These are phyloP conservation scores for Globisporangium carolinianum DNA, from an alignment of 352 stramenopile genomes.

Conservation along the genomic window DNA sequence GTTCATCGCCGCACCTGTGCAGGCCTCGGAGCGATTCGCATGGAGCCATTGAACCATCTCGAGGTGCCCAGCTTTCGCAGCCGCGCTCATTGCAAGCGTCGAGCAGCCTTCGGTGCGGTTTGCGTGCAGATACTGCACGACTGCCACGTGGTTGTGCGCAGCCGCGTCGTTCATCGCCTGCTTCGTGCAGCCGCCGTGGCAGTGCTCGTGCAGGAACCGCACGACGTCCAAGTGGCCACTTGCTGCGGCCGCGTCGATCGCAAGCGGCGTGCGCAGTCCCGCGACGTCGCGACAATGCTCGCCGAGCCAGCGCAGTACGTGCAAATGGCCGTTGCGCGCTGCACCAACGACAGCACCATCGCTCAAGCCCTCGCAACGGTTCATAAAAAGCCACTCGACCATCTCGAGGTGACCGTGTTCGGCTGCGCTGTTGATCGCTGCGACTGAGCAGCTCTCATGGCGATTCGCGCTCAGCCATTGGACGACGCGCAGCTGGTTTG, in stretches of 20 bases:
- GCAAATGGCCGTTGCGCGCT: conserved; percentile 30
- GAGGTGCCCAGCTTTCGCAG: not conserved
- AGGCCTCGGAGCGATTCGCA: conserved; percentile 4
- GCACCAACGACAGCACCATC: conserved; percentile 29
- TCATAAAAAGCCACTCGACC: conserved; percentile 24
- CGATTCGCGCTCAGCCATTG: conserved; percentile 29
- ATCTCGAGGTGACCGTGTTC: conserved; percentile 31
- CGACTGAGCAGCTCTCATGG: conserved; percentile 20
- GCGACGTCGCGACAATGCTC: conserved; percentile 13
- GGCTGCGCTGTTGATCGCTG: conserved; percentile 31
- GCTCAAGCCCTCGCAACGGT: conserved; percentile 21
- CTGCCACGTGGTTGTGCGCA: conserved; percentile 25
- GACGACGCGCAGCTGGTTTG: conserved; percentile 25
- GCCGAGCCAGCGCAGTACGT: conserved; percentile 16
- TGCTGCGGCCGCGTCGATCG: conserved; percentile 15
- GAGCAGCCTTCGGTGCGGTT: conserved; percentile 22
- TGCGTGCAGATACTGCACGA: conserved; percentile 27
- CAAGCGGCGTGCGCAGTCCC: conserved; percentile 11
- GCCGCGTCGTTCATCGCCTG: conserved; percentile 25
- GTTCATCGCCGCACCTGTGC: conserved; percentile 10
- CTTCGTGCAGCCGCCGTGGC: conserved; percentile 1
- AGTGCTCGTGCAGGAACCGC: conserved; percentile 1
- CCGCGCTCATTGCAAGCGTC: conserved; percentile 13
- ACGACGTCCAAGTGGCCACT: conserved; percentile 11
- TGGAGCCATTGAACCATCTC: conserved; percentile 4